Conservation (phyloP, 2,329 filamentous ascomycete species). For the Fusarium sp. region DNA sequence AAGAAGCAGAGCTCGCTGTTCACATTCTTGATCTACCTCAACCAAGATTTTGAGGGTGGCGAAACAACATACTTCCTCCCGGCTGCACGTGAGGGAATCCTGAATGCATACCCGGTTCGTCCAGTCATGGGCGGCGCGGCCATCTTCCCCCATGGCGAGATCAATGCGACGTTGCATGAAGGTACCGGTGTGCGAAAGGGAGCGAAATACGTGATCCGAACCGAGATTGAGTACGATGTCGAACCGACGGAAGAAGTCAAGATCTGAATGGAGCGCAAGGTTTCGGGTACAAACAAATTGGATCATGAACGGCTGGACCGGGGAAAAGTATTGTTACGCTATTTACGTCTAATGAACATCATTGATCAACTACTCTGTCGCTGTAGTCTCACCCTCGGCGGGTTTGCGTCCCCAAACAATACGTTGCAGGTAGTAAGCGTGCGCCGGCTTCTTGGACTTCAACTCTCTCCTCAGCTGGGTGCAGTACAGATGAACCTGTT, state of each 20-base stretch:
- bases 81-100: slow-evolving; percentile 68
- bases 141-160: slow-evolving; percentile 76
- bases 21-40: slow-evolving; percentile 75
- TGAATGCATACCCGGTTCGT: slow-evolving; percentile 76
- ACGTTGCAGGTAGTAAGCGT: slow-evolving; percentile 46
- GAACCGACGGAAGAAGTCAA: slow-evolving; percentile 41
- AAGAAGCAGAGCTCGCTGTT: slow-evolving; percentile 74
- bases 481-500: slow-evolving; percentile 49
- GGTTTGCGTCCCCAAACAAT: slow-evolving; percentile 42
- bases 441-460: slow-evolving; percentile 35
- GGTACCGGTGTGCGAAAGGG: slow-evolving; percentile 76
- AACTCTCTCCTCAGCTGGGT: slow-evolving; percentile 47
- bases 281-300: background rate
- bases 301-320: slow-evolving; percentile 18
- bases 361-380: background rate
- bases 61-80: slow-evolving; percentile 79
- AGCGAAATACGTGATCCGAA: slow-evolving; percentile 75
- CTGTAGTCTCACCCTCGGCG: background rate
- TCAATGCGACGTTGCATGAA: slow-evolving; percentile 73
- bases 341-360: slow-evolving; percentile 21
- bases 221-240: slow-evolving; percentile 78
- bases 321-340: slow-evolving; percentile 18
- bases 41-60: slow-evolving; percentile 77
- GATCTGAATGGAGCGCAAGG: background rate
- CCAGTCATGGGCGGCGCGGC: slow-evolving; percentile 76